Base-by-base conservation (phyloP, 805 yeast species). In the Jamesozyma piceae region DNA sequence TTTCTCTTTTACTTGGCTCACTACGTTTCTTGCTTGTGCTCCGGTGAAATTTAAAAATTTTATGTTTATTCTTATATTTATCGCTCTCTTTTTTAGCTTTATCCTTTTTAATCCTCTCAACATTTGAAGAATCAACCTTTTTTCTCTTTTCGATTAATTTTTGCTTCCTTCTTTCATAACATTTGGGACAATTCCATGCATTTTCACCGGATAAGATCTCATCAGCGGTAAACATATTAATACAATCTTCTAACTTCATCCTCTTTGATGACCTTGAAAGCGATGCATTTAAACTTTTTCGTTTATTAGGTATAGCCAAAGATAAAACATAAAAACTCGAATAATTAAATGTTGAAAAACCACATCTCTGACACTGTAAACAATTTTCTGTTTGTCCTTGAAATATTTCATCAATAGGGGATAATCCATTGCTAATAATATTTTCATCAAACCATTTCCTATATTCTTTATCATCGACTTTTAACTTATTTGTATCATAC, bases 171-270 rank as follows among this genome's bases (percentile, higher is more conserved):
- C 34, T 38, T 20, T 47, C 41, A 34, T 43, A 47, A 64, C 94
- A 83, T 42, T 77, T 74, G 6, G 92, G 89, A 65, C 94, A 83
- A 49, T 80, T 75, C 94, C 94, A 83, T 1, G 92, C 85, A 62
- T 83, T 82, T 5, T 80, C 89, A 21, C 86, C 82, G 6, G 71
- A 68, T 40, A 83, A 61, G 3, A 78, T 68, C 57, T 83, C 94
- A 45, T 77, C 79, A 41, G 71, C 67, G 0, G 83, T 75, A 54
- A 75, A 82, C 54, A 78, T 68, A 27, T 68, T 63, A 35, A 83
- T 72, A 50, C 88, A 77, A 43, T 82, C 86, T 37, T 80, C 76
- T 42, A 83, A 58, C 39, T 72, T 67, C 13, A 64, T 61, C 38
- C 62, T 63, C 37, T 64, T 63, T n/a, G 48, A 42, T 29, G 48